Evolutionary conservation across 495 filamentous ascomycete genomes (phyloP).

Genomic region (Xylaria sp.): DNA sequence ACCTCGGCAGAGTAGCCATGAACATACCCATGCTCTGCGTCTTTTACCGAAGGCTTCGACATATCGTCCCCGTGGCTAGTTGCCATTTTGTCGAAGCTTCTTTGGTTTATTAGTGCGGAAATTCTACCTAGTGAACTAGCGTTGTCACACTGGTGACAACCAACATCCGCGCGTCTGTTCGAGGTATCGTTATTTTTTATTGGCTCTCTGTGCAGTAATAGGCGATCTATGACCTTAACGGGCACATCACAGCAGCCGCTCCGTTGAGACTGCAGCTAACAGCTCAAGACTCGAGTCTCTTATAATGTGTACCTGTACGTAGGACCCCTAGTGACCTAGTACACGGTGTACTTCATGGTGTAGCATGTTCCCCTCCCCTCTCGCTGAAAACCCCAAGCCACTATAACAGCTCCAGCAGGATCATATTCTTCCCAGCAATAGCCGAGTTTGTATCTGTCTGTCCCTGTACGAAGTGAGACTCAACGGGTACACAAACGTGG

Average conservation of each 20-base stretch:
- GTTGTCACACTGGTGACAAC: background rate
- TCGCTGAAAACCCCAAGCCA: background rate
- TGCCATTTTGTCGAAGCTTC: background rate
- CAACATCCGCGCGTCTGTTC: slow-evolving; percentile 27
- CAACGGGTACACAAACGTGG: background rate
- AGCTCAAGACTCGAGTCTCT: background rate
- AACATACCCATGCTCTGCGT: background rate
- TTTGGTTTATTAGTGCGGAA: background rate
- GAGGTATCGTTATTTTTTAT: background rate
- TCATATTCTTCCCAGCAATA: background rate
- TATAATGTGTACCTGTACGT: background rate
- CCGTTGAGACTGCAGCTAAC: slow-evolving; percentile 18
- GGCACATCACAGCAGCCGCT: slow-evolving; percentile 1
- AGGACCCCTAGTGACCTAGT: background rate
- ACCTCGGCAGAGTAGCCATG: background rate
- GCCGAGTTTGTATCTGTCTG: background rate
- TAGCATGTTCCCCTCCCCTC: background rate
- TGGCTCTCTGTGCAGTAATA: background rate
- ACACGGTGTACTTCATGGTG: background rate
- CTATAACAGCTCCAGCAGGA: slow-evolving; percentile 5
- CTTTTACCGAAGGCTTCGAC: background rate
- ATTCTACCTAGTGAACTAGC: background rate
- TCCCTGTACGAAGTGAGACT: background rate
- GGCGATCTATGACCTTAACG: background rate
- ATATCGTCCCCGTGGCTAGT: background rate